phyloP scores from a whole-genome alignment of 2,329 filamentous ascomycete genomes.

The Aspergillus vadensis region DNA sequence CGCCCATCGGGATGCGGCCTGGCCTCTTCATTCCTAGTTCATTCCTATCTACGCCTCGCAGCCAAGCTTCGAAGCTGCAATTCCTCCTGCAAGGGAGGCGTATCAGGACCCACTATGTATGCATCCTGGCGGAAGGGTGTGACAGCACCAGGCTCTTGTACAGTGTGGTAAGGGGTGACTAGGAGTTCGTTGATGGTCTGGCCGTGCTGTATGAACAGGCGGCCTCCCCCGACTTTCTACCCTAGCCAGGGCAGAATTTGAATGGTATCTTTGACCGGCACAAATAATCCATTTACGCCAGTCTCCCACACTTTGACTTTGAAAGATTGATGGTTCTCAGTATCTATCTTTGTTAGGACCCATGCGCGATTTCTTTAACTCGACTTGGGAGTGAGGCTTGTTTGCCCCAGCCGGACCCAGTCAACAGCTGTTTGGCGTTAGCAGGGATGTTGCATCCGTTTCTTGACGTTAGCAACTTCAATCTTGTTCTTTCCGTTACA shows the following conservation, averaged over 20 bases:
- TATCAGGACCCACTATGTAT: slow-evolving; percentile 2
- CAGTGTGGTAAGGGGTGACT: neutral
- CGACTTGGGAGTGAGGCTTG: neutral
- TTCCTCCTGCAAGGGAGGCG: slow-evolving; percentile 11
- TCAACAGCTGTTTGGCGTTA: neutral
- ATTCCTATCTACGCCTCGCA: neutral
- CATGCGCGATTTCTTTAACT: neutral
- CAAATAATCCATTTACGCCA: neutral
- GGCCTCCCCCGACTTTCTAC: neutral
- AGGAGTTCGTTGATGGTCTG: neutral
- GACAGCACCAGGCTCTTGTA: neutral
- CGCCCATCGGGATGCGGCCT: neutral
- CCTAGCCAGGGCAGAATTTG: neutral
- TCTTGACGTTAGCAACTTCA: slow-evolving; percentile 39
- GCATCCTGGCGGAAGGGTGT: neutral
- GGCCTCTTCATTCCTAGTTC: neutral
- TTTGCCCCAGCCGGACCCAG: neutral
- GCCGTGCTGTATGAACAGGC: neutral
- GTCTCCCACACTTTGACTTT: neutral
- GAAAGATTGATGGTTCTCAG: neutral
- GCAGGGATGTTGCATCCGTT: slow-evolving; percentile 37
- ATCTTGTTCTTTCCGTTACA: slow-evolving; percentile 36
- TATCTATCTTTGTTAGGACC: neutral
- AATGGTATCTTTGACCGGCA: neutral
- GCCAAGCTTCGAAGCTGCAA: slow-evolving; percentile 10